Evolutionary conservation across 2,329 filamentous ascomycete genomes (phyloP).

Genomic region (Cercospora canescens): DNA sequence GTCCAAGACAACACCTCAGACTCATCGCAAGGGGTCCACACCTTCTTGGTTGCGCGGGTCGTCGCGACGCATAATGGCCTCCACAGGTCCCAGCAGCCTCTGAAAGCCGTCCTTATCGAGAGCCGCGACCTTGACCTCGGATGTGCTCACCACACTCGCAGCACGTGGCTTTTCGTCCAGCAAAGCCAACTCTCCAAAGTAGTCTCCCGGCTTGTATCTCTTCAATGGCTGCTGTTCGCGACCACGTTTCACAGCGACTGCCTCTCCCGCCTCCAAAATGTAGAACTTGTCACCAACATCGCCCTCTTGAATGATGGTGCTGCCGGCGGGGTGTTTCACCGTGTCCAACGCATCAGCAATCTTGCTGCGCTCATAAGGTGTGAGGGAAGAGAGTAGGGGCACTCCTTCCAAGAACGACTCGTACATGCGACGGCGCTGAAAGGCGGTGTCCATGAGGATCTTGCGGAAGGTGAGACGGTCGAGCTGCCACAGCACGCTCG

Average conservation of each 20-base stretch:
- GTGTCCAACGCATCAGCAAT: conserved; percentile 96
- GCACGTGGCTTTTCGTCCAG: conserved; percentile 92
- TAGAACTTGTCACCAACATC: conserved; percentile 92
- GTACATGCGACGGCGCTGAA: conserved; percentile 93
- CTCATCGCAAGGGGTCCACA: conserved; percentile 23
- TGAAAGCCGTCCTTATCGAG: conserved; percentile 95
- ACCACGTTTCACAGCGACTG: conserved; percentile 81
- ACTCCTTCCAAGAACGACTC: conserved; percentile 96
- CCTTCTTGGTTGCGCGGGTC: conserved; percentile 50
- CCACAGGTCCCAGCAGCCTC: conserved; percentile 85
- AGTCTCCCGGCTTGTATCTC: conserved; percentile 86
- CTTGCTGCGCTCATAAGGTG: conserved; percentile 91
- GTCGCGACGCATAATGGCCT: conserved; percentile 88
- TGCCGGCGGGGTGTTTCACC: conserved; percentile 75
- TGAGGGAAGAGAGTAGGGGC: conserved; percentile 77
- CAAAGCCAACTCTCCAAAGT: conserved; percentile 93
- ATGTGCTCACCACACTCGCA: conserved; percentile 79
- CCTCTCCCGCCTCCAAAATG: conserved; percentile 83
- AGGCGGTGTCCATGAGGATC: conserved; percentile 97
- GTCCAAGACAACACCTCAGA: not conserved
- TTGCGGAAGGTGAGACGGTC: conserved; percentile 96
- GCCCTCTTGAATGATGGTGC: conserved; percentile 86
- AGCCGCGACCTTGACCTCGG: conserved; percentile 89
- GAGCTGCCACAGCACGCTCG: conserved; percentile 87
- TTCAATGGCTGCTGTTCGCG: conserved; percentile 68